Conservation (phyloP, 1,139 yeast species). For the Yamadazyma dendronema region DNA sequence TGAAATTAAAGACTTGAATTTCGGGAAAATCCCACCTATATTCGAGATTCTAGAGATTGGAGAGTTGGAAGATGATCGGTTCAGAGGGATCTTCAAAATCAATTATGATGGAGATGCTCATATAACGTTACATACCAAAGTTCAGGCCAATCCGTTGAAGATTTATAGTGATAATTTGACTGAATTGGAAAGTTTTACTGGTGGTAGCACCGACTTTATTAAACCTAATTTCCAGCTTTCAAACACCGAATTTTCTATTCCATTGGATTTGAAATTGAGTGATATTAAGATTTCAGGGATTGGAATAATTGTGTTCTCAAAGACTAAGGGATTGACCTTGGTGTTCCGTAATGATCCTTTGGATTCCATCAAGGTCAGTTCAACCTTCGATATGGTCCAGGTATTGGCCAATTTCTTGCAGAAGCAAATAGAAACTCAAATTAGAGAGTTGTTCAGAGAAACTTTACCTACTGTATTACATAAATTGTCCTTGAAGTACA, state of each 20-base stretch:
- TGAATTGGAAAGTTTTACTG: slow-evolving; percentile 33
- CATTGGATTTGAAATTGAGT: slow-evolving; percentile 71
- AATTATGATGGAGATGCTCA: slow-evolving; percentile 80
- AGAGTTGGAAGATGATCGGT: slow-evolving; percentile 74
- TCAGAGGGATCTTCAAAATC: slow-evolving; percentile 82
- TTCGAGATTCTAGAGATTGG: slow-evolving; percentile 86
- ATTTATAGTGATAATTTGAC: slow-evolving; percentile 56
- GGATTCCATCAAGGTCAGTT: slow-evolving; percentile 75
- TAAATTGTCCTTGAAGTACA: slow-evolving; percentile 72
- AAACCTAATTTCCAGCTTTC: slow-evolving; percentile 69
- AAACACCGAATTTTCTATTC: slow-evolving; percentile 69
- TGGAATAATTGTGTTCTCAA: slow-evolving; percentile 79
- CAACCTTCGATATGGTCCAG: slow-evolving; percentile 82
- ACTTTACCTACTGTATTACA: slow-evolving; percentile 81
- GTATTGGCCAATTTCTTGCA: slow-evolving; percentile 81
- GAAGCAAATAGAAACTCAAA: slow-evolving; percentile 77
- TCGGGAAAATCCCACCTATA: slow-evolving; percentile 76
- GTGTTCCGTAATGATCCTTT: slow-evolving; percentile 89
- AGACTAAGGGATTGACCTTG: slow-evolving; percentile 77
- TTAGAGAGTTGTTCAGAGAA: slow-evolving; percentile 77
- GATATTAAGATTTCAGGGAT: slow-evolving; percentile 76
- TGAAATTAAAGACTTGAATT: slow-evolving; percentile 67
- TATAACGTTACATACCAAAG: slow-evolving; percentile 75
- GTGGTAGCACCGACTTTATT: slow-evolving; percentile 41
- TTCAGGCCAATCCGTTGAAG: slow-evolving; percentile 80